These are phyloP conservation scores for Xylaria sp. DNA, from an alignment of 2,329 filamentous ascomycete species.

Conservation along the genomic window DNA sequence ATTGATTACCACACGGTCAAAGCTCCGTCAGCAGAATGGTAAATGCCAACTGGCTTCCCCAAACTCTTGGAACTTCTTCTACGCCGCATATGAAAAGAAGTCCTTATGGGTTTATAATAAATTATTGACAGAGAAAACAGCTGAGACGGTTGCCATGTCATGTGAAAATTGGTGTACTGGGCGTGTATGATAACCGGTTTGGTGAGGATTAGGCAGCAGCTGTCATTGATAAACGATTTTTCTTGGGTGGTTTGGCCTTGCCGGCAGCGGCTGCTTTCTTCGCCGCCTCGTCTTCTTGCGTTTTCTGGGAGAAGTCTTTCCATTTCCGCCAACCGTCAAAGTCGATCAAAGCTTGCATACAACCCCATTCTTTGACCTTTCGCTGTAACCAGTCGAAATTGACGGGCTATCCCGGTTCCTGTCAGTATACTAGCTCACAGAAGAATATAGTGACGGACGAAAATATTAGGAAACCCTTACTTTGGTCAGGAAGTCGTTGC, in stretches of 20 bases:
- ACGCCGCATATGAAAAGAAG: neutral
- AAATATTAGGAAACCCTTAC: slow-evolving; percentile 60
- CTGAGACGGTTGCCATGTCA: neutral
- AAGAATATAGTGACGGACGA: neutral
- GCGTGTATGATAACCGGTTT: neutral
- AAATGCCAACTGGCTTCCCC: slow-evolving; percentile 3
- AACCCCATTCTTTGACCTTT: slow-evolving; percentile 99
- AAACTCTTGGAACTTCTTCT: neutral
- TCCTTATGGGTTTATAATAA: neutral
- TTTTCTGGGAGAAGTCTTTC: slow-evolving; percentile 79
- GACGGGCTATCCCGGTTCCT: slow-evolving; percentile 74
- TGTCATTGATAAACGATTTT: slow-evolving; percentile 56
- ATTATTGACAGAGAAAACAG: neutral
- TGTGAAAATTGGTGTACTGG: neutral
- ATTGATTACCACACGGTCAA: neutral
- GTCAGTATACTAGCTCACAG: slow-evolving; percentile 19
- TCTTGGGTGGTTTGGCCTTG: slow-evolving; percentile 56
- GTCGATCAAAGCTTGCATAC: slow-evolving; percentile 99
- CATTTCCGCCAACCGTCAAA: slow-evolving; percentile 98
- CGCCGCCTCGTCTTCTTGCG: slow-evolving; percentile 56
- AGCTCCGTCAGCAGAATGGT: neutral
- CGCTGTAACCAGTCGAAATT: slow-evolving; percentile 97
- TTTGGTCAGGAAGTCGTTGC: slow-evolving; percentile 98
- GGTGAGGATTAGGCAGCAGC: slow-evolving; percentile 41
- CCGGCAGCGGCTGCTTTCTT: slow-evolving; percentile 55